Percentiles rank a stretch among this genome's conserved stretches.
phyloP scores from a whole-genome alignment of 2,329 filamentous ascomycete species.

The Pseudogymnoascus sp. region DNA sequence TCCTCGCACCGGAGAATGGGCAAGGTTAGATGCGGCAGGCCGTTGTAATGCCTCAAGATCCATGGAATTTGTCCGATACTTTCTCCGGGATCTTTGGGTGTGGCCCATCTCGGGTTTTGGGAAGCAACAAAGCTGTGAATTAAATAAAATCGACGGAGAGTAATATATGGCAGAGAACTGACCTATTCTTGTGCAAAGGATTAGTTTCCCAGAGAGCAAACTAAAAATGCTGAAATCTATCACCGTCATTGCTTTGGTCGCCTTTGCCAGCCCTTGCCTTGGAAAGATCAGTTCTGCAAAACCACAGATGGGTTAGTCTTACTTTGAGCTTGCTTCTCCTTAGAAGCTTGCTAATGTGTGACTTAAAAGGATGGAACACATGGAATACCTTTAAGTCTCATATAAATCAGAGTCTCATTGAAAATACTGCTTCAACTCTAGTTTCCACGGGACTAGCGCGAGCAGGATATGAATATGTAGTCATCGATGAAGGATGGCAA shows the following conservation, averaged over 20 bases:
- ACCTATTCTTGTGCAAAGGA: neutral
- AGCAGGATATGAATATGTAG: constrained; percentile 17
- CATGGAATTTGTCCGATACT: neutral
- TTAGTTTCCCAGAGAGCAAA: neutral
- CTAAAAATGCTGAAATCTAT: neutral
- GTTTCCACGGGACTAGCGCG: constrained; percentile 15
- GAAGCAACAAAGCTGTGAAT: neutral
- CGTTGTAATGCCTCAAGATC: neutral
- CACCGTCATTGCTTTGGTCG: neutral
- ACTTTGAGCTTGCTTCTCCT: constrained; percentile 12
- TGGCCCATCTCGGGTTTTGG: neutral
- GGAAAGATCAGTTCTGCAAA: neutral
- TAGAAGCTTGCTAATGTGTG: constrained; percentile 14
- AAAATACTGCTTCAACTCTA: constrained; percentile 15
- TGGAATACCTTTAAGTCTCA: neutral
- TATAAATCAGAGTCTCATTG: constrained; percentile 18
- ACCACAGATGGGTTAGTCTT: constrained; percentile 16
- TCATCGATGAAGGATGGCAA: constrained; percentile 24
- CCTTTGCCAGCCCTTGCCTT: neutral
- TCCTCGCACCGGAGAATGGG: neutral
- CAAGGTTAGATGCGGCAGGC: neutral
- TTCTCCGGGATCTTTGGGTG: neutral
- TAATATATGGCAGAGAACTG: neutral
- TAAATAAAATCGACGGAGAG: neutral
- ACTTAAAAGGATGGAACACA: constrained; percentile 22